Base-by-base conservation (phyloP, 148 eudicot species). In the Silene conica region DNA sequence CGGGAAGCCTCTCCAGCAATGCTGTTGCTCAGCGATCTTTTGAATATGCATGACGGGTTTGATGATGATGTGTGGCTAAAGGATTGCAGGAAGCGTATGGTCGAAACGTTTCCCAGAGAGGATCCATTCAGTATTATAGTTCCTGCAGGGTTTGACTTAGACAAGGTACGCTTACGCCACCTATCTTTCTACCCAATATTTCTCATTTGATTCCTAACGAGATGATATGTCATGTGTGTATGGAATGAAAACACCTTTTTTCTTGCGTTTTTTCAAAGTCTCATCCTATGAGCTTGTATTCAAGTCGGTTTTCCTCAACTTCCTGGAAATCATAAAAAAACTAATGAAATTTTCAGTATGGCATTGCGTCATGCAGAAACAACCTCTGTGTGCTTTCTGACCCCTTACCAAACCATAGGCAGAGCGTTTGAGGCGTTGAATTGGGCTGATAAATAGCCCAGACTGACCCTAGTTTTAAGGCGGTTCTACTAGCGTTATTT, bases 91-190 rank as follows among this genome's bases (percentile, higher is more conserved):
- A 96, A 90, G 84, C 86, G 54, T 70, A 92, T 92, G 99, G 58
- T 82, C 52, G 91, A 85, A 71, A 84, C 91, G 13, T 96, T 96
- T 72, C 99, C 97, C 3, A 82, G 96, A 60, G 99, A 96, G 75
- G 99, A 96, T 80, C 99, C 99, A 15, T 92, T 92, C 78, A 96
- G 94, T 81, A 90, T 96, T 80, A 87, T 96, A 72, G 99, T 89
- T 66, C 99, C 99, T 57, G 80, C 86, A 56, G 97, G 99, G 52
- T 92, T 92, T 68, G 92, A 96, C 80, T 80, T 96, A 63, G 89
- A 96, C 69, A 89, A 84, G 99, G 99, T 96, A 83, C 52, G 34
- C 21, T 18, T 96, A 83, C 52, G 34, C 21, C 21, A 38, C 43
- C 38, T 61, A 22, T 13, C 10, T 6, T 48, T 15, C 31, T 45